Conservation (phyloP, 805 yeast genomes). For the Yamadazyma kitorensis region DNA sequence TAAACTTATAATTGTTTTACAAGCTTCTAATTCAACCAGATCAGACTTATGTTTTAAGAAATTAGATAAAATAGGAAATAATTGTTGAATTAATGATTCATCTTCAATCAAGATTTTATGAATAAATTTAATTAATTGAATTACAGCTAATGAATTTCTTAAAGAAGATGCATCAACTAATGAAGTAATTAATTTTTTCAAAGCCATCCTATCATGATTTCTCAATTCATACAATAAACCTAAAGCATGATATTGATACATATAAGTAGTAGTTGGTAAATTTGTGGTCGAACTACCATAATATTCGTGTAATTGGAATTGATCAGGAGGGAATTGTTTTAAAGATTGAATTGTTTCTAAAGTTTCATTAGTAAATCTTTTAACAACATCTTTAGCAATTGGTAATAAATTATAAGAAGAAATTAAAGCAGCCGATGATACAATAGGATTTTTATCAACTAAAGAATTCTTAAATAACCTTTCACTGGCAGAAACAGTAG, state of each 20-base stretch:
- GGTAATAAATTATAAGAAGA: conserved; percentile 89
- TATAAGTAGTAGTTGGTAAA: conserved; percentile 67
- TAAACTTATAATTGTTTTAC: conserved; percentile 62
- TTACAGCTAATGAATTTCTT: conserved; percentile 78
- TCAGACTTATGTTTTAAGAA: conserved; percentile 82
- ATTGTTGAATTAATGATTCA: conserved; percentile 53
- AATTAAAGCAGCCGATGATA: conserved; percentile 91
- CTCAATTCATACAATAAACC: conserved; percentile 86
- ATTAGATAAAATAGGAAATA: conserved; percentile 62
- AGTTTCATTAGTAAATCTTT: conserved; percentile 91
- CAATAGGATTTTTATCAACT: conserved; percentile 84
- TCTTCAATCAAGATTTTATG: conserved; percentile 73
- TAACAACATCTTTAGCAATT: conserved; percentile 85
- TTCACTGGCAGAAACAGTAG: conserved; percentile 91
- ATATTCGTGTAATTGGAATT: conserved; percentile 52
- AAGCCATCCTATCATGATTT: conserved; percentile 90
- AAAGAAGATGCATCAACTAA: conserved; percentile 59
- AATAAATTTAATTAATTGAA: conserved; percentile 81
- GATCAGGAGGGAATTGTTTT: conserved; percentile 50
- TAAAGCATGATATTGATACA: conserved; percentile 93
- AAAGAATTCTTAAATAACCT: conserved; percentile 88
- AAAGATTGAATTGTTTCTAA: conserved; percentile 80
- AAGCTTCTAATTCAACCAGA: conserved; percentile 89
- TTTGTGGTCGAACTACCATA: conserved; percentile 50
- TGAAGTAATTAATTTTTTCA: conserved; percentile 84